Evolutionary conservation across 2,329 filamentous ascomycete genomes (phyloP).

Genomic region (Sclerotinia minor): DNA sequence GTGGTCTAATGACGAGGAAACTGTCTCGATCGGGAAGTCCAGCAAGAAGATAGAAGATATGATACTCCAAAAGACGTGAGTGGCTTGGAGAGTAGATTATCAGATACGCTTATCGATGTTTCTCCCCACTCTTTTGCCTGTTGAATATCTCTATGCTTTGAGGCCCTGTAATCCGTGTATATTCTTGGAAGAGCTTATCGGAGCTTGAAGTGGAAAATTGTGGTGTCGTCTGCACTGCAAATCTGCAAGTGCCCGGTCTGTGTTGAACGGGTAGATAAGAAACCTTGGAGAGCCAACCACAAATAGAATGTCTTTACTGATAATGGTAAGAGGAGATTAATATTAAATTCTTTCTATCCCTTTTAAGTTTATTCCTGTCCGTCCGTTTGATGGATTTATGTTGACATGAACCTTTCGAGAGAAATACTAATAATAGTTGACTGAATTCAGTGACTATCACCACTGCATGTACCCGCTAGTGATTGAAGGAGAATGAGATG

Average conservation of each 20-base stretch:
- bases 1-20: not conserved
- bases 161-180: constrained; percentile 9
- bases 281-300: constrained; percentile 18
- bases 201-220: constrained; percentile 21
- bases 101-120: constrained; percentile 19
- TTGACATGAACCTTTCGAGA: constrained; percentile 6
- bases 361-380: not conserved
- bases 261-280: constrained; percentile 26
- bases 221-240: constrained; percentile 25
- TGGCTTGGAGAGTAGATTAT: constrained; percentile 5
- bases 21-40: constrained; percentile 22
- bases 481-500: constrained; percentile 40
- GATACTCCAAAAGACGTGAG: constrained; percentile 16
- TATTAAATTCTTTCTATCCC: not conserved
- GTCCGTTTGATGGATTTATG: not conserved
- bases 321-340: constrained; percentile 18
- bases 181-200: constrained; percentile 22
- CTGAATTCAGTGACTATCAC: constrained; percentile 33
- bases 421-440: constrained; percentile 7
- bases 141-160: constrained; percentile 19
- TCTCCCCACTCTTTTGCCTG: constrained; percentile 22
- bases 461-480: constrained; percentile 35
- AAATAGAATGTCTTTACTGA: constrained; percentile 13
- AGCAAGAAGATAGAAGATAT: constrained; percentile 14
- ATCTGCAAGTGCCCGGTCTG: constrained; percentile 23